Base-by-base conservation (phyloP, 495 filamentous ascomycete genomes). In the Lasiosphaeria hispida region DNA sequence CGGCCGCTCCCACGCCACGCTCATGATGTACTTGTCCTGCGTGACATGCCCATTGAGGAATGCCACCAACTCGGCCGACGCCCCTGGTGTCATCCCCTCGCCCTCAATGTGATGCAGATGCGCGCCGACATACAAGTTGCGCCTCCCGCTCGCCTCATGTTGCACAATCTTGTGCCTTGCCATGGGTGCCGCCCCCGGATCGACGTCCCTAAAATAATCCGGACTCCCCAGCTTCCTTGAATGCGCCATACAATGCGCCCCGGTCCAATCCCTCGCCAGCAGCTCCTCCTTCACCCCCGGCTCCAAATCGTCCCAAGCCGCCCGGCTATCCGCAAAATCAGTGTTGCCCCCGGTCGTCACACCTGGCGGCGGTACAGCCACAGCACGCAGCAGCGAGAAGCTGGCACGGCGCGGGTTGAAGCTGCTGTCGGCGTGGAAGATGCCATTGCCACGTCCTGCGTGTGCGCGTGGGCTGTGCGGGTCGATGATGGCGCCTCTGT, bases 341-440 rank as follows among this genome's bases (percentile, higher is more conserved):
- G 83, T 85, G 42, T 79, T 73, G 5, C 83, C 83, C 4, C 83
- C 83, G 5, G 66, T 75, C 3, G 23, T 30, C 23, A 5, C 23
- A 5, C 71, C 72, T 0, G 68, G 53, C 0, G 84, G 83, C 3
- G 82, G 83, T 6, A 86, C 69, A 48, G 74, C 71, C 15, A 73
- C 69, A 8, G 82, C 80, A 3, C 76, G 72, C 2, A 87, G 72
- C 0, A 85, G 66, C 13, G 80, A 84, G 71, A 79, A 80, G 10
- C 67, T 71, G 1, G 83, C 80, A 23, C 84, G 77, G 0, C 81
- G 80, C 8, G 83, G 83, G 63, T 87, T 86, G 67, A 84, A 87
- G 11, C 73, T 75, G 14, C 76, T 80, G 64, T 86, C 84, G 5
- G 76, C 77, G 61, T 87, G 84, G 66, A 80, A 87, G n/a, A 85